phyloP scores from a whole-genome alignment of 306 rosid genomes.

The Dryas alaskensis region DNA sequence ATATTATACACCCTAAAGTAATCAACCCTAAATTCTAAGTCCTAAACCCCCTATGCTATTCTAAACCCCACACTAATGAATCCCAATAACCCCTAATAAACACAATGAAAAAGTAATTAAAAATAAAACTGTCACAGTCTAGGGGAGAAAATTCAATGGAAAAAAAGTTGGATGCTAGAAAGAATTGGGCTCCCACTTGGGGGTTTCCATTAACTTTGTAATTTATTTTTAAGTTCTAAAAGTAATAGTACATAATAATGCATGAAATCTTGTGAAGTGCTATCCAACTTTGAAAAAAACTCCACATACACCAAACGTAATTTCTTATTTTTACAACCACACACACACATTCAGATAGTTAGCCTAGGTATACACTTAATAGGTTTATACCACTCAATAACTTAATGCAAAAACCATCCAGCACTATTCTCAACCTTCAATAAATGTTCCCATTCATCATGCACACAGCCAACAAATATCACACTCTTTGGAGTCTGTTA shows the following conservation, averaged over 20 bases:
- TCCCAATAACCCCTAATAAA: no score
- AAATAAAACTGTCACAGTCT: no score
- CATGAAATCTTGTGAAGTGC: not conserved
- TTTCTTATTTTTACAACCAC: not conserved
- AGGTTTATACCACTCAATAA: not conserved
- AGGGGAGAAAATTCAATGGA: no score
- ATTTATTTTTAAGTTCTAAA: constrained; percentile 22
- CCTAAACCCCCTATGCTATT: no score
- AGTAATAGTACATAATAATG: not conserved
- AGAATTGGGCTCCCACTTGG: no score
- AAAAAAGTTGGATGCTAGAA: no score
- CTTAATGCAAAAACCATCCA: not conserved
- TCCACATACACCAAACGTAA: not conserved
- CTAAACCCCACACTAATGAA: no score
- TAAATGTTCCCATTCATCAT: no score
- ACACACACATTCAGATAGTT: no score
- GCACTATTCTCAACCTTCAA: not conserved
- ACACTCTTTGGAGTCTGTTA: not conserved
- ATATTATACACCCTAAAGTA: no score
- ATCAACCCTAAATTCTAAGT: no score
- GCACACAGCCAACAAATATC: not conserved
- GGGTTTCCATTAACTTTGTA: not conserved
- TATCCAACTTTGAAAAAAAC: not conserved
- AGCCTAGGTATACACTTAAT: not conserved
- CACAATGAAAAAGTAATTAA: no score